phyloP scores from a whole-genome alignment of 106 monocot genomes.

The Xerophyta viscosa region DNA sequence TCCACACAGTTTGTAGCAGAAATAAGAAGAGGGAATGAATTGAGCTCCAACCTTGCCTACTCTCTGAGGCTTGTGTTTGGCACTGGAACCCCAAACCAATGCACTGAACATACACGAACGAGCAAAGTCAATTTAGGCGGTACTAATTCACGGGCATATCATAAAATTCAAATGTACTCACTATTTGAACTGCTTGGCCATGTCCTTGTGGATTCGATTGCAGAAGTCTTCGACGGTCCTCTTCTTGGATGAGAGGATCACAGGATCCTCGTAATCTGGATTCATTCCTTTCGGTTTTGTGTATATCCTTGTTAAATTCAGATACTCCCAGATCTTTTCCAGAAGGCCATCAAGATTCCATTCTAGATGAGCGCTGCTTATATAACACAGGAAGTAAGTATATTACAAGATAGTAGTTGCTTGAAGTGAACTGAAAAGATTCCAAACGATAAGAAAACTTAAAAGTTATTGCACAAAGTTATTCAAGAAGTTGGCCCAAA shows the following conservation, averaged over 20 bases:
- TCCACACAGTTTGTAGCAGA: not conserved
- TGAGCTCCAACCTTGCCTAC: slow-evolving; percentile 79
- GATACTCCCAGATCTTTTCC: slow-evolving; percentile 93
- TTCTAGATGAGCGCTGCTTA: slow-evolving; percentile 75
- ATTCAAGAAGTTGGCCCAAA: too few relatives aligned
- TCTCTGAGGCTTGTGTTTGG: slow-evolving; percentile 93
- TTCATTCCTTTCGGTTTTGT: slow-evolving; percentile 97
- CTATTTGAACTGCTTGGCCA: slow-evolving; percentile 82
- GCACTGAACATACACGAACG: slow-evolving; percentile 37
- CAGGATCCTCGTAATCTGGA: slow-evolving; percentile 98
- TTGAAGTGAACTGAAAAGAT: too few relatives aligned
- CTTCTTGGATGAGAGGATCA: slow-evolving; percentile 85
- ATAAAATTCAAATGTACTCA: not conserved
- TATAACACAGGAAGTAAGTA: not conserved
- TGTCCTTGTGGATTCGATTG: slow-evolving; percentile 91
- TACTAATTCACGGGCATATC: too few relatives aligned
- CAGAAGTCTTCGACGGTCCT: slow-evolving; percentile 82
- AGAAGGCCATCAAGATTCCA: slow-evolving; percentile 98
- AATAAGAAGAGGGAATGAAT: slow-evolving; percentile 9
- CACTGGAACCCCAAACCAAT: slow-evolving; percentile 97
- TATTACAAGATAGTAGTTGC: too few relatives aligned
- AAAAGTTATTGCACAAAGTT: not conserved
- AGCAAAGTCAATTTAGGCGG: too few relatives aligned
- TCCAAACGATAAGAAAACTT: not conserved
- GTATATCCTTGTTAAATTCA: slow-evolving; percentile 82